Conservation (phyloP, 495 filamentous ascomycete genomes). For the Entonaema liquescens region DNA sequence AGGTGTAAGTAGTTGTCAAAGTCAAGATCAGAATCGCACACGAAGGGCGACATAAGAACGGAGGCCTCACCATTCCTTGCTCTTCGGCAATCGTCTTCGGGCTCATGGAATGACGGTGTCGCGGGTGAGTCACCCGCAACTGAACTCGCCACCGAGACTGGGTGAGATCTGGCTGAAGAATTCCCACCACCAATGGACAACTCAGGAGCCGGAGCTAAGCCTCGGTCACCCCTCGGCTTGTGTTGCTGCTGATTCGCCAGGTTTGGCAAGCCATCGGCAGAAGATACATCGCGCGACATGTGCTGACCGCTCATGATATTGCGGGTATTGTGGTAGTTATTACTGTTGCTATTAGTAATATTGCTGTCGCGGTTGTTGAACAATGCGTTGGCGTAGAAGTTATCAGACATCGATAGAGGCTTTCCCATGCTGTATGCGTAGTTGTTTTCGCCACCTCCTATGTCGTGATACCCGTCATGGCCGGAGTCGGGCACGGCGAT, state of each 20-base stretch:
- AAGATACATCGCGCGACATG: constrained; percentile 36
- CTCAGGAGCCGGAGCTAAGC: constrained; percentile 49
- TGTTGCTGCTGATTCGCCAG: constrained; percentile 39
- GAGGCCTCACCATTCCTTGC: constrained; percentile 57
- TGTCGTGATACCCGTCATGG: constrained; percentile 50
- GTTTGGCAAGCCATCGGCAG: constrained; percentile 37
- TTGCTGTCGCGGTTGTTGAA: constrained; percentile 27
- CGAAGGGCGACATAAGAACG: constrained; percentile 44
- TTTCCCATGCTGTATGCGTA: constrained; percentile 54
- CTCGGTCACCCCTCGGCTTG: constrained; percentile 48
- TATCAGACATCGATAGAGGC: constrained; percentile 43
- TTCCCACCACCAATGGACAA: constrained; percentile 41
- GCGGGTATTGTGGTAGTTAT: constrained; percentile 26
- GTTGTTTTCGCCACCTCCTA: constrained; percentile 48
- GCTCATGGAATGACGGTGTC: constrained; percentile 58
- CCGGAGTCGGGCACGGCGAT: constrained; percentile 58
- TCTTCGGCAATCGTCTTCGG: constrained; percentile 57
- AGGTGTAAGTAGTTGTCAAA: constrained; percentile 51
- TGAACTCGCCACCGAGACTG: constrained; percentile 60
- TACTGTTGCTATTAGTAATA: constrained; percentile 37
- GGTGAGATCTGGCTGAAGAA: constrained; percentile 47
- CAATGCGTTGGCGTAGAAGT: constrained; percentile 45
- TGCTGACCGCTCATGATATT: constrained; percentile 37
- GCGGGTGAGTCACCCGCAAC: constrained; percentile 63
- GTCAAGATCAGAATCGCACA: constrained; percentile 65